A percentile compares a stretch with the other conserved stretches of the same genome.
These are phyloP conservation scores for Rhododendron ferrugineum DNA, from an alignment of 148 eudicot genomes.

Conservation along the genomic window DNA sequence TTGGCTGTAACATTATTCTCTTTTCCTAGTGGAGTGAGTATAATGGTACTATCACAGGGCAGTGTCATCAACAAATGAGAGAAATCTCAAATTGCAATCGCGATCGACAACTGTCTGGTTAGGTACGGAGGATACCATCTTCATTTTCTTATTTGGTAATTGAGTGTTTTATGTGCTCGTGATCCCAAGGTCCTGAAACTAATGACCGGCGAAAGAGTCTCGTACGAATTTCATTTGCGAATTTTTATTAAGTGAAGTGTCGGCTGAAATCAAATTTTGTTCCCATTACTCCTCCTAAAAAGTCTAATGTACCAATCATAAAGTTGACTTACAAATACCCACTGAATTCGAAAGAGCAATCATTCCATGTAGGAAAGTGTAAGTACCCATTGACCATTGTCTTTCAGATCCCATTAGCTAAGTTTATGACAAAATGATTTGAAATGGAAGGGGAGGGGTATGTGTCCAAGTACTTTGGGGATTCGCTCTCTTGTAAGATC, in stretches of 20 bases:
- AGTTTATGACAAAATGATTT: not conserved
- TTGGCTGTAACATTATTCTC: not conserved
- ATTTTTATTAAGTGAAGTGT: not conserved
- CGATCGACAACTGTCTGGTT: not conserved
- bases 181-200: not conserved
- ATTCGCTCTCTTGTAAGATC: too few relatives aligned
- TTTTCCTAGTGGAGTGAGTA: not conserved
- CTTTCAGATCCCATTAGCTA: not conserved
- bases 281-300: not conserved
- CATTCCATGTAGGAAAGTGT: not conserved
- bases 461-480: not conserved
- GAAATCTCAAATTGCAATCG: not conserved
- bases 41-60: not conserved
- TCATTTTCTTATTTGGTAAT: not conserved
- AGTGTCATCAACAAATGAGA: not conserved
- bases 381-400: not conserved
- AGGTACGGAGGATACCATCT: not conserved
- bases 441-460: not conserved
- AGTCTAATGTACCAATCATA: not conserved
- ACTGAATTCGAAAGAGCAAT: not conserved
- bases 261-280: not conserved
- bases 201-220: not conserved
- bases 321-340: not conserved
- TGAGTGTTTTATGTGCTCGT: not conserved
- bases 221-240: not conserved